Percentiles rank a stretch among this genome's conserved stretches.
Evolutionary conservation across 805 yeast species (phyloP).

Genomic region (Wickerhamomyces pijperi): DNA sequence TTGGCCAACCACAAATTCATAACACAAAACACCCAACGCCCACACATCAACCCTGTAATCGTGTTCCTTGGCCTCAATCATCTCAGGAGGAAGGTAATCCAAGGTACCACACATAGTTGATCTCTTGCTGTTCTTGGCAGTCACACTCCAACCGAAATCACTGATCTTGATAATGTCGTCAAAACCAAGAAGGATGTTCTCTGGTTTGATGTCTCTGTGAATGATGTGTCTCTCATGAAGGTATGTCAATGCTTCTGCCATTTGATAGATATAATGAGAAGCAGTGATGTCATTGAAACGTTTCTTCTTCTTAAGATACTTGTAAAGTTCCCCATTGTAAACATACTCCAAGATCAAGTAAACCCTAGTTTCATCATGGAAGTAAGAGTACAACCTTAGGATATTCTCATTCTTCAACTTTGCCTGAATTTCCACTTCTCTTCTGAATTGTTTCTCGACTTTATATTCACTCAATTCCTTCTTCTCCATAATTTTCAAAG

Average conservation of each 20-base stretch:
- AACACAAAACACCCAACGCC: constrained; percentile 84
- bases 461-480: constrained; percentile 62
- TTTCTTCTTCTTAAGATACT: constrained; percentile 50
- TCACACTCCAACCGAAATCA: constrained; percentile 94
- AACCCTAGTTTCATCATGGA: constrained; percentile 70
- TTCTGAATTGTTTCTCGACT: constrained; percentile 73
- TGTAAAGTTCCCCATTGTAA: constrained; percentile 78
- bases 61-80: constrained; percentile 77
- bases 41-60: constrained; percentile 77
- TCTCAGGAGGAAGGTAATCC: constrained; percentile 91
- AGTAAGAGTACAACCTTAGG: constrained; percentile 74
- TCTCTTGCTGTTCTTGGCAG: constrained; percentile 47
- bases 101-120: constrained; percentile 90
- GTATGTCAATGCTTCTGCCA: constrained; percentile 68
- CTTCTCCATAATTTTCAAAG: constrained; percentile 85
- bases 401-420: constrained; percentile 70
- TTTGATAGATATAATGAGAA: constrained; percentile 70
- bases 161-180: constrained; percentile 74
- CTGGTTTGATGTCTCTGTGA: constrained; percentile 92
- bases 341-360: constrained; percentile 80
- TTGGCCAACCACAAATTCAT: constrained; percentile 75
- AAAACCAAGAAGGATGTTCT: constrained; percentile 70
- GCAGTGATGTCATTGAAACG: constrained; percentile 67
- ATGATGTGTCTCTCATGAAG: constrained; percentile 73
- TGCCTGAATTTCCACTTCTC: constrained; percentile 89